Base-by-base conservation (phyloP, 179 eudicot species). In the Spinacia oleracea region DNA sequence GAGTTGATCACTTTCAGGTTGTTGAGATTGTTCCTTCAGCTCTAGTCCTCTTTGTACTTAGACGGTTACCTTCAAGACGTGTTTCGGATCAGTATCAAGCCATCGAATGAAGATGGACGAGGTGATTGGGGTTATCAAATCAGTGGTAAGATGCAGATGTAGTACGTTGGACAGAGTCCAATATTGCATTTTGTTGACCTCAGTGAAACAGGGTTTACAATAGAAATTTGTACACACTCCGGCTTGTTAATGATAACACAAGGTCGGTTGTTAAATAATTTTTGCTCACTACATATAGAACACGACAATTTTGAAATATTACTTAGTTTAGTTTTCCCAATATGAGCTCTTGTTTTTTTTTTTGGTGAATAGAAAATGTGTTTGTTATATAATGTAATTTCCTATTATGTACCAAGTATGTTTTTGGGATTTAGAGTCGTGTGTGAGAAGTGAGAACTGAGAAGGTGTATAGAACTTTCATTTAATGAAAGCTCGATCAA, bases 11-110 rank as follows among this genome's bases (percentile, higher is more conserved):
- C 51, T 78, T 83, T 62, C 77, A 92, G 97, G 76, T 74, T 12
- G 97, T 90, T 55, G 96, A 92, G 89, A 87, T 92, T 56, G 62
- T 91, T 72, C 96, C 97, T 25, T 93, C 96, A 8, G 90, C 87
- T 62, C 77, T 93, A 55, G 97, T 93, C 42, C 91, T 93, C 67
- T 90, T 84, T 79, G 87, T 93, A 76, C 91, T 93, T 42, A 84
- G 93, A 51, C 89, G 90, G 81, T 80, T 92, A 59, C 96, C 96
- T 6, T 93, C 93, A 14, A 91, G 79, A 75, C 90, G 88, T 9
- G 81, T 87, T 29, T 91, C 91, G 0, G 91, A 89, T 77, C 93
- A 85, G 66, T 92, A 91, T 73, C 91, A 87, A 60, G 87, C 92
- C 20, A 87, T 91, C 81, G 81, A 77, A 60, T 89, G 82, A 89